phyloP scores from a whole-genome alignment of 345 rosid species.

The Boechera stricta region DNA sequence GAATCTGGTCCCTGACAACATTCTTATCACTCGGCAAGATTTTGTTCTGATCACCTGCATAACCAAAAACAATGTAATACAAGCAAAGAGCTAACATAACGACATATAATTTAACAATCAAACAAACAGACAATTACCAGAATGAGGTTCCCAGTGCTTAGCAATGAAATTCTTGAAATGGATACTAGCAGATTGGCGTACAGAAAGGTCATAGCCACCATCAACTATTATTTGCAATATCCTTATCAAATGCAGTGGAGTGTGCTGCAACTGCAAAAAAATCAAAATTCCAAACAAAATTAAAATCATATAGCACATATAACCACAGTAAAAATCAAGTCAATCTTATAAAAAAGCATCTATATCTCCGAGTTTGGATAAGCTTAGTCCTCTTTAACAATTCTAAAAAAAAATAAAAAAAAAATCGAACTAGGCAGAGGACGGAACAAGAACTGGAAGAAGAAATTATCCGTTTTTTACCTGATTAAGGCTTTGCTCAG shows the following conservation, averaged over 20 bases:
- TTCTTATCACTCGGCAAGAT: conserved; percentile 74
- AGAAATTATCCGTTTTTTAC: conserved; percentile 30
- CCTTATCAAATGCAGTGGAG: conserved; percentile 93
- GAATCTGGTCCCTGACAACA: conserved; percentile 83
- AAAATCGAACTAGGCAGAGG: not conserved
- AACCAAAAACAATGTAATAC: not conserved
- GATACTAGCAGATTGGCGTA: conserved; percentile 95
- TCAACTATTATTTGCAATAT: conserved; percentile 88
- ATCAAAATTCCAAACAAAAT: not conserved
- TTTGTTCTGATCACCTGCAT: conserved; percentile 69
- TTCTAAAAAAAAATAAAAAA: not conserved
- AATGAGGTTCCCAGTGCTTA: conserved; percentile 84
- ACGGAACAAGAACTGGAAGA: not conserved
- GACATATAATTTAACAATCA: not conserved
- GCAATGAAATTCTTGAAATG: conserved; percentile 96
- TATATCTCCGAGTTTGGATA: not conserved
- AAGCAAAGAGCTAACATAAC: not conserved
- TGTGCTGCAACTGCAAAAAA: conserved; percentile 67
- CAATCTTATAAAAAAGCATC: not conserved
- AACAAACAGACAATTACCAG: conserved; percentile 31
- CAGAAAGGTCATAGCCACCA: conserved; percentile 65
- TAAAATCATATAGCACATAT: not conserved
- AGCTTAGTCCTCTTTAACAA: not conserved
- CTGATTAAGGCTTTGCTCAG: conserved; percentile 91
- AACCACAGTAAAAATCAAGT: conserved; percentile 37